Evolutionary conservation across 2,329 filamentous ascomycete species (phyloP), one percentile per base, ranked within the genome.

Genomic region (Rhynchosporium graminicola): DNA sequence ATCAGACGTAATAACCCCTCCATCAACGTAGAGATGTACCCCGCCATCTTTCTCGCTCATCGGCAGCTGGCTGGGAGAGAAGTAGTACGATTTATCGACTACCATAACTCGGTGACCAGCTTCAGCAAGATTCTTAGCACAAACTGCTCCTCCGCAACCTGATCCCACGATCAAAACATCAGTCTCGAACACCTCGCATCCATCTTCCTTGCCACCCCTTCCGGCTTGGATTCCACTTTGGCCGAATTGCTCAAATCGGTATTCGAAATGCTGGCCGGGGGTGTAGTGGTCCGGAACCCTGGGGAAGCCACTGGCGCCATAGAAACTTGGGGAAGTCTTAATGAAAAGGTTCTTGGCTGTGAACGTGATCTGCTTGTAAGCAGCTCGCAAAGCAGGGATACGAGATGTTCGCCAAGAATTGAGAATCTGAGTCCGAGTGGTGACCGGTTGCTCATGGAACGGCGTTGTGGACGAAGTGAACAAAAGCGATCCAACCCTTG

Each of bases 81-180:
- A 94, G 73, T 95, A 84, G 73, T 93, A 92, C 1, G 84, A 85
- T 73, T 95, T 95, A 68, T 96, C 92, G 3, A 92, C 87, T 0
- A 97, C 90, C 3, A 96, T 74, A 33, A 97, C 91, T 26, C 80
- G 80, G 66, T 90, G 81, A 3, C 90, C 91, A 0, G 88, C 89
- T 75, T 92, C 87, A 9, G 92, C 85, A 1, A 97, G 78, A 57
- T 90, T 88, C 75, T 93, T 93, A 29, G 93, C 92, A 42, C 83
- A 85, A 0, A 97, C 92, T 9, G 83, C 91, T 46, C 90, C 92
- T 65, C 93, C 93, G 69, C 91, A 96, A 33, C 93, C 93, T 43
- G 90, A 95, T 2, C 93, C 93, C 26, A 97, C 82, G 62, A 97
- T 87, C 46, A 96, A 85, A 0, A 96, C 86, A 74, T 97, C 94